These are phyloP conservation scores for Chaetomiaceae sp. DNA, from an alignment of 2,329 filamentous ascomycete species.

Conservation along the genomic window DNA sequence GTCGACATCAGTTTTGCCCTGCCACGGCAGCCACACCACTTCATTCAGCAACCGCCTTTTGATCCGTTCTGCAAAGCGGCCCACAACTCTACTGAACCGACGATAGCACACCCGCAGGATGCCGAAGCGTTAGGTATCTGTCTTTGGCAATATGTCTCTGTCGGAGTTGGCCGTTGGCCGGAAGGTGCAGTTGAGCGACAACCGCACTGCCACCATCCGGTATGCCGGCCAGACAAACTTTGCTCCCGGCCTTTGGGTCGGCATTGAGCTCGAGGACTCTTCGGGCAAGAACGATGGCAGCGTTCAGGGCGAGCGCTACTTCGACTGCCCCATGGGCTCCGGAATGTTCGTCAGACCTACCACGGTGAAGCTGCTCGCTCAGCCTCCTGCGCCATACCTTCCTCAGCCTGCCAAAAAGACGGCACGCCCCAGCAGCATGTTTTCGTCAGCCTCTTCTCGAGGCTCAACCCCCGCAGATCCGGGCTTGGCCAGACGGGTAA, in stretches of 20 bases:
- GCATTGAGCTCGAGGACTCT: constrained; percentile 77
- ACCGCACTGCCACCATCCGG: constrained; percentile 70
- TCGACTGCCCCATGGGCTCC: constrained; percentile 70
- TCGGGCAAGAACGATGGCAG: constrained; percentile 92
- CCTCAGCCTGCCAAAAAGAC: constrained; percentile 29
- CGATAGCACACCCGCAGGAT: no score
- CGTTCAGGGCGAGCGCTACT: constrained; percentile 83
- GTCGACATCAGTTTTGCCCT: no score
- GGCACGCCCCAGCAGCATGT: constrained; percentile 47
- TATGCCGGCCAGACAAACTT: constrained; percentile 80
- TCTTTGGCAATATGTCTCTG: constrained; percentile 36
- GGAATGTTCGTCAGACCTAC: constrained; percentile 82
- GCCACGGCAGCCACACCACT: no score
- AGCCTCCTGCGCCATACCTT: background rate
- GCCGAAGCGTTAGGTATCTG: constrained; percentile 14
- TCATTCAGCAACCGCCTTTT: no score
- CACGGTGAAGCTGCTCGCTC: constrained; percentile 44
- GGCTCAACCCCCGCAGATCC: constrained; percentile 46
- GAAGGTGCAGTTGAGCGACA: constrained; percentile 73
- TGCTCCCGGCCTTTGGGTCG: constrained; percentile 79
- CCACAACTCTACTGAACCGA: no score
- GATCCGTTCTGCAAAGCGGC: no score
- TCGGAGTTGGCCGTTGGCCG: constrained; percentile 63
- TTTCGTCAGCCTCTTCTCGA: constrained; percentile 37
- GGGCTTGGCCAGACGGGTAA: constrained; percentile 59